Conservation (phyloP, 1,284 basidiomycete genomes). For the Amylostereum areolatum region DNA sequence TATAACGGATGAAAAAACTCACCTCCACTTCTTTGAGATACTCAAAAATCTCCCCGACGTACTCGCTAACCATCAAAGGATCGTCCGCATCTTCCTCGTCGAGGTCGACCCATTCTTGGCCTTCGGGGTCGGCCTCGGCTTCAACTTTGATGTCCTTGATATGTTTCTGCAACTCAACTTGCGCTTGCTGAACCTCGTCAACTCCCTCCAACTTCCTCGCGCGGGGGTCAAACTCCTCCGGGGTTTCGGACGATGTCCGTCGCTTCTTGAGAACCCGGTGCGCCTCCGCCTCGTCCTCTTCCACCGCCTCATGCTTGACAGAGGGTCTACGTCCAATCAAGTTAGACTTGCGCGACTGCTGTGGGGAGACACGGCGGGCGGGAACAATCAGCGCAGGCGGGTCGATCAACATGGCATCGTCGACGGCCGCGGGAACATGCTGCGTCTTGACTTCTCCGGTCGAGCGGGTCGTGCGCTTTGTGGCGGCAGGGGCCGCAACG, state of each 20-base stretch:
- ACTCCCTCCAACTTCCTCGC: constrained; percentile 27
- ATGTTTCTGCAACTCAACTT: constrained; percentile 19
- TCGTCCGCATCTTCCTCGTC: constrained; percentile 94
- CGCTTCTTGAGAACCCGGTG: constrained; percentile 62
- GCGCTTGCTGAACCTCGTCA: constrained; percentile 21
- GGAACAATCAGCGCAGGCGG: constrained; percentile 14
- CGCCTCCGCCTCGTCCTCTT: constrained; percentile 36
- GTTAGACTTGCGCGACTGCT: constrained; percentile 14
- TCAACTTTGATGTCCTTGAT: constrained; percentile 31
- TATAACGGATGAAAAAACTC: constrained; percentile 2
- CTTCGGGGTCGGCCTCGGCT: constrained; percentile 54
- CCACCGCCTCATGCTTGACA: constrained; percentile 21
- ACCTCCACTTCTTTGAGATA: constrained; percentile 83
- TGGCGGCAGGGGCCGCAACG: constrained; percentile 12
- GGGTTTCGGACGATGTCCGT: constrained; percentile 64
- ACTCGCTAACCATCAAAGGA: constrained; percentile 95
- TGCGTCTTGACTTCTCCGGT: constrained; percentile 31
- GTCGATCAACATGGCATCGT: constrained; percentile 60
- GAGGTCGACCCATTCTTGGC: constrained; percentile 78
- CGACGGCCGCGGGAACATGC: constrained; percentile 26
- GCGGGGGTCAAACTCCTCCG: constrained; percentile 42
- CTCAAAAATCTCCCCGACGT: constrained; percentile 90
- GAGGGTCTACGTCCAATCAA: not conserved
- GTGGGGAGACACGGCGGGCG: constrained; percentile 7
- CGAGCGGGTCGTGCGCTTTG: constrained; percentile 9